Conservation (phyloP, 352 stramenopile species). For the Phytophthora palmivora region DNA sequence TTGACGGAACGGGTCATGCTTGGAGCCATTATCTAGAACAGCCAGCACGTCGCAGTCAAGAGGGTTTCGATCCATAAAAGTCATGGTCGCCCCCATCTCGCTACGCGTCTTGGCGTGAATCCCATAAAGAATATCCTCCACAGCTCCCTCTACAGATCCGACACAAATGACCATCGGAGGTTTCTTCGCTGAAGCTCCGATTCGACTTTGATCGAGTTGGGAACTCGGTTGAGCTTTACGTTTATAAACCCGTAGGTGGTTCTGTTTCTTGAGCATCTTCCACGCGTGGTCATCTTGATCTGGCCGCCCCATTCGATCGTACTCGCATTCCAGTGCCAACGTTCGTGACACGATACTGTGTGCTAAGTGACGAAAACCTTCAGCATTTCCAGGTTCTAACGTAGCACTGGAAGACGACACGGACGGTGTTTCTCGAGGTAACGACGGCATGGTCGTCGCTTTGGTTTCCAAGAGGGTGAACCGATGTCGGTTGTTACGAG, state of each 20-base stretch:
- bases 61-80: constrained; percentile 47
- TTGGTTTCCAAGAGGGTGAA: constrained; percentile 24
- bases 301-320: constrained; percentile 37
- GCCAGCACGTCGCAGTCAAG: constrained; percentile 60
- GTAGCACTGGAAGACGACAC: constrained; percentile 29
- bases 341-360: constrained; percentile 59
- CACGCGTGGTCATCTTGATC: constrained; percentile 40
- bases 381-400: constrained; percentile 39
- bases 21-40: constrained; percentile 47
- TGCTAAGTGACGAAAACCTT: constrained; percentile 47
- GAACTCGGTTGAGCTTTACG: constrained; percentile 22
- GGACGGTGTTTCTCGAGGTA: constrained; percentile 11
- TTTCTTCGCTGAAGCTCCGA: constrained; percentile 21
- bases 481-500: neutral
- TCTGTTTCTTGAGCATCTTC: constrained; percentile 49
- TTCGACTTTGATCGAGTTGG: constrained; percentile 19
- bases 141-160: constrained; percentile 53
- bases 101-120: constrained; percentile 61
- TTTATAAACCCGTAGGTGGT: constrained; percentile 57
- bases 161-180: constrained; percentile 60
- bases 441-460: constrained; percentile 12
- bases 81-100: constrained; percentile 62
- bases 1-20: constrained; percentile 62
- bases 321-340: constrained; percentile 54
- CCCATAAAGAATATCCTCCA: constrained; percentile 68